Base-by-base conservation (phyloP, 352 stramenopile genomes). In the Pythium inflatum region DNA sequence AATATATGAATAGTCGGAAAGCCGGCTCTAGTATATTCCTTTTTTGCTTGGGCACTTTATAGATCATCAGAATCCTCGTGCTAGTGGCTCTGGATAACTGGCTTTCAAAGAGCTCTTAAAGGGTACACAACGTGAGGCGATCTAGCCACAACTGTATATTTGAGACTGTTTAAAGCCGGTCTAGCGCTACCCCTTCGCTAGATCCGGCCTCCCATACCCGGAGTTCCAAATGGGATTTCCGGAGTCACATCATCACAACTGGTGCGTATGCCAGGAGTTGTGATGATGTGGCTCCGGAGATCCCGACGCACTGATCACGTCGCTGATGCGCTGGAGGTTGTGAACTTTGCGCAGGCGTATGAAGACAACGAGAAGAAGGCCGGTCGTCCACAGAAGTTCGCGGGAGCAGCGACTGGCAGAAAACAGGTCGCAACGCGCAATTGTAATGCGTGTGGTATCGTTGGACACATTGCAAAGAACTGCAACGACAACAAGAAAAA, bases 111-210 rank as follows among this genome's bases (percentile, higher is more conserved):
- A 50, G n/a, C 41, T 25, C 5, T 11, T 50, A 50, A 24, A 50
- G 41, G 41, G 41, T 50, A 50, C 41, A 50, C 41, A 50, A 50
- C 41, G 41, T 50, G 41, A 50, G 41, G 41, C 20, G n/a, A 14
- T 41, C 41, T 50, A 50, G 20, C 41, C 41, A 50, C 41, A 50
- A 50, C 41, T 50, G 41, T 50, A 50, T 50, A 43, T 43, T n/a
- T 50, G 41, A 50, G 41, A 50, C 7, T 50, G 41, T 50, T 50
- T 50, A 11, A 50, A 11, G 20, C 41, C 41, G 16, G 41, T n/a
- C 14, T 50, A 27, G 41, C 41, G 41, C 41, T 50, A 50, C 41
- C 41, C 41, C 41, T 50, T 50, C 41, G 41, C 41, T 41, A 50
- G n/a, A n/a, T 25, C 41, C 12, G 41, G 41, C 34, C 8, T 41